These are phyloP conservation scores for Irpex sp. DNA, from an alignment of 1,284 basidiomycete genomes.

Conservation along the genomic window DNA sequence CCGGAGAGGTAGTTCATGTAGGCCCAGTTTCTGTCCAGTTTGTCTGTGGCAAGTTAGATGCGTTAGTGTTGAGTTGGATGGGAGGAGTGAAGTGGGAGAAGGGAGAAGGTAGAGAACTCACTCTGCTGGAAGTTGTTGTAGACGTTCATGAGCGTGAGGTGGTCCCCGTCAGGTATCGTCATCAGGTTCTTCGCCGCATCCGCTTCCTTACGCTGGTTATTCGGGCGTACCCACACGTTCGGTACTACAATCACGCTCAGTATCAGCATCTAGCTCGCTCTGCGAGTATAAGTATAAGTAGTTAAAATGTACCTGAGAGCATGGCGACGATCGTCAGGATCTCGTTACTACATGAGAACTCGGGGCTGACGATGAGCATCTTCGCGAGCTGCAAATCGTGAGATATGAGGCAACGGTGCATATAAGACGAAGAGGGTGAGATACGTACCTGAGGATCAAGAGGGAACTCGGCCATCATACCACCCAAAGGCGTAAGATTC, in stretches of 20 bases:
- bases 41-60: constrained; percentile 47
- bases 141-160: constrained; percentile 92
- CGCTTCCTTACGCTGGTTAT: constrained; percentile 84
- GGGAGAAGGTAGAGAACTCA: constrained; percentile 24
- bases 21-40: constrained; percentile 83
- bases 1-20: constrained; percentile 91
- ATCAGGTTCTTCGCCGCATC: constrained; percentile 90
- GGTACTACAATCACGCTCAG: constrained; percentile 56
- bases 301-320: constrained; percentile 70
- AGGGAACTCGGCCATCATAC: constrained; percentile 97
- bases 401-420: background rate
- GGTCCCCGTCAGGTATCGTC: constrained; percentile 93
- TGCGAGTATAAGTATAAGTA: no score
- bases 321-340: constrained; percentile 94
- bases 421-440: background rate
- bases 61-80: no score
- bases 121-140: constrained; percentile 92
- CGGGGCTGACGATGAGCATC: constrained; percentile 91
- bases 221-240: constrained; percentile 91
- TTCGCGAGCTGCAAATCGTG: constrained; percentile 67
- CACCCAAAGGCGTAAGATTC: constrained; percentile 83
- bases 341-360: constrained; percentile 96
- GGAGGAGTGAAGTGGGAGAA: no score
- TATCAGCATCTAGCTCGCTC: background rate
- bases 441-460: constrained; percentile 84